Evolutionary conservation across 164 flowering plant genomes (phyloP), one percentile per base, ranked within the genome.

Genomic region (Vitis amurensis): DNA sequence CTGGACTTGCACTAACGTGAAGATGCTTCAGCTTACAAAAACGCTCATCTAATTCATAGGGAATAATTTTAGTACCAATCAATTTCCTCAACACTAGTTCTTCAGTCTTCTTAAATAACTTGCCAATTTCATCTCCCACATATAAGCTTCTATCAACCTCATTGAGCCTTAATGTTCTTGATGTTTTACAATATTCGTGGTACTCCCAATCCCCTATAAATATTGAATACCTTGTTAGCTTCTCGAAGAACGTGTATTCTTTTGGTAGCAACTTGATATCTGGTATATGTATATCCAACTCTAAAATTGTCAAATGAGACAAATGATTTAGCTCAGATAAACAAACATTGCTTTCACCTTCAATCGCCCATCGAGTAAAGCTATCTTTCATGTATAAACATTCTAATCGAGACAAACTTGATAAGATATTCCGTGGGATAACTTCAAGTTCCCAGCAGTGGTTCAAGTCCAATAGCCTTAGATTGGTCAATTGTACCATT

Each of bases 361-460:
- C 49, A 1, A 1, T 2, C 7, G 27, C 73, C 79, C 79, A 79
- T 11, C 12, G 12, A 0, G 0, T 1, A 37, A 71, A 71, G 30
- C 61, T 57, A 19, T 55, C 8, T 0, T 4, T 14, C 76, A 80
- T 62, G 47, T 64, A 66, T 37, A 80, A 53, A 8, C 69, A 73
- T 52, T 77, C 81, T 52, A 80, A 68, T 1, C 23, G 13, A 19
- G 61, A 13, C 55, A 77, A 60, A 37, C 68, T 14, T 8, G 70
- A 37, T n/a, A 80, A 1, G 29, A 74, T 57, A 47, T 59, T 27
- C 0, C 67, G 47, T 0, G 67, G 76, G 27, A 80, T 75, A 8
- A 58, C 55, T 51, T 19, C 10, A 19, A 81, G 68, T 8, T 27
- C 23, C 8, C 15, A 0, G 29, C 76, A 73, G 2, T 30, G 2